Evolutionary conservation across 768 basidiomycete genomes (phyloP).

Genomic region (Suillus spraguei): DNA sequence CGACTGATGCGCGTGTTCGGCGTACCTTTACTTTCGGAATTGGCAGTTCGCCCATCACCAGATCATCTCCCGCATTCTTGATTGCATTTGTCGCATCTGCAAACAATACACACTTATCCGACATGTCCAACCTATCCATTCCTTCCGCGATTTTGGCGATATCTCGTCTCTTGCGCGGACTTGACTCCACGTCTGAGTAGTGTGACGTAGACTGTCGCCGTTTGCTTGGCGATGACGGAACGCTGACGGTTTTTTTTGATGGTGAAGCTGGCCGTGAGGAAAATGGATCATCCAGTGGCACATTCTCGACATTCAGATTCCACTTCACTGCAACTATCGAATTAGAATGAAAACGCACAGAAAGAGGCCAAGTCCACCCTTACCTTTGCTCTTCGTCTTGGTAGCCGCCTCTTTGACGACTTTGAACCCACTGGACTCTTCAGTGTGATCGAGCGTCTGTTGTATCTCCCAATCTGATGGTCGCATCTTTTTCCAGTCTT

Average conservation of each 20-base stretch:
- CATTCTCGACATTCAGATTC: conserved; percentile 46
- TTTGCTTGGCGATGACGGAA: conserved; percentile 68
- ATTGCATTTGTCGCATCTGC: conserved; percentile 51
- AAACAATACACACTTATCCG: conserved; percentile 65
- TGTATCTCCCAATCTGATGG: conserved; percentile 93
- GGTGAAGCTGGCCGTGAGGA: conserved; percentile 24
- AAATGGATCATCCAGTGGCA: conserved; percentile 39
- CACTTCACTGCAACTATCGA: conserved; percentile 24
- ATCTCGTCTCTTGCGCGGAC: conserved; percentile 72
- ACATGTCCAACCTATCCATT: conserved; percentile 39
- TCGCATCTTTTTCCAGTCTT: conserved; percentile 86
- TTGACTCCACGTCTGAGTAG: conserved; percentile 67
- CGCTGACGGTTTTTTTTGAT: conserved; percentile 30
- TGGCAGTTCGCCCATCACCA: conserved; percentile 17
- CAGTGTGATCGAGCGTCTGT: conserved; percentile 64
- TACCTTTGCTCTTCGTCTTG: conserved; percentile 40
- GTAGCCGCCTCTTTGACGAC: conserved; percentile 48
- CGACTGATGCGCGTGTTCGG: conserved; percentile 18
- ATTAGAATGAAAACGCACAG: background rate
- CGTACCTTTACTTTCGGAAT: conserved; percentile 15
- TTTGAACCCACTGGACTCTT: conserved; percentile 52
- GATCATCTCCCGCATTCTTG: conserved; percentile 18
- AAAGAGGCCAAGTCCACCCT: conserved; percentile 4
- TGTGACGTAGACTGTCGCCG: conserved; percentile 63
- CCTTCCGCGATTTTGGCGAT: conserved; percentile 23